Base-by-base conservation (phyloP, 352 stramenopile genomes). In the Phytopythium mirpurense region DNA sequence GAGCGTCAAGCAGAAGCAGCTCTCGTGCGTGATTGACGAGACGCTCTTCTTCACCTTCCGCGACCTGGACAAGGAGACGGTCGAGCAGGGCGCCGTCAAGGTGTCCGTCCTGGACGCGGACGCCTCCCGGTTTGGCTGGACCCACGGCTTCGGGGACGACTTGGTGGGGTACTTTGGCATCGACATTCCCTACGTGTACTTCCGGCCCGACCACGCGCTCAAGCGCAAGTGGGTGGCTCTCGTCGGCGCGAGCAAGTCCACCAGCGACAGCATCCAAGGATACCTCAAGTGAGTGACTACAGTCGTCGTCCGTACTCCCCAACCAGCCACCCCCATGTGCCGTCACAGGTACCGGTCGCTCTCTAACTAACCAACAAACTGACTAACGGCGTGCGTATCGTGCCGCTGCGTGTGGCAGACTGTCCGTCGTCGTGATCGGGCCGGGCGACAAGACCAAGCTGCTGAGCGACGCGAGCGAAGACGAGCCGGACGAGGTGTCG, bases 11-110 rank as follows among this genome's bases (percentile, higher is more conserved):
- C 70, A 89, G 57, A 83, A 95, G 56, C 77, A 89, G 47, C 67
- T 90, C 14, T 92, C 74, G 26, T 91, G 75, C 37, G 83, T 97
- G 3, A 96, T 96, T 68, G 91, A 98, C 62, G 86, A 97, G 57
- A 78, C 80, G 16, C 69, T 97, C 24, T 92, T 92, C 51, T 96
- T 98, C 62, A 86, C 93, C 56, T 90, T 96, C 35, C 70, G 72
- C 27, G 62, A 91, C 40, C 18, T 95, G 8, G 79, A 91, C 59
- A 87, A 82, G 63, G 79, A 90, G 31, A 74, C 67, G 18, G 62
- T 90, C 9, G 72, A 94, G 56, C 72, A 83, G 50, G 74, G 77
- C 37, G 86, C 57, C 32, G 87, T 96, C 54, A 86, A 87, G 52
- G 70, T 96, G 23, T 85, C 78, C 1, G 83, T 93, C n/a, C 70